Evolutionary conservation across 2,329 filamentous ascomycete species (phyloP).

Genomic region (Calonectria pteridis): DNA sequence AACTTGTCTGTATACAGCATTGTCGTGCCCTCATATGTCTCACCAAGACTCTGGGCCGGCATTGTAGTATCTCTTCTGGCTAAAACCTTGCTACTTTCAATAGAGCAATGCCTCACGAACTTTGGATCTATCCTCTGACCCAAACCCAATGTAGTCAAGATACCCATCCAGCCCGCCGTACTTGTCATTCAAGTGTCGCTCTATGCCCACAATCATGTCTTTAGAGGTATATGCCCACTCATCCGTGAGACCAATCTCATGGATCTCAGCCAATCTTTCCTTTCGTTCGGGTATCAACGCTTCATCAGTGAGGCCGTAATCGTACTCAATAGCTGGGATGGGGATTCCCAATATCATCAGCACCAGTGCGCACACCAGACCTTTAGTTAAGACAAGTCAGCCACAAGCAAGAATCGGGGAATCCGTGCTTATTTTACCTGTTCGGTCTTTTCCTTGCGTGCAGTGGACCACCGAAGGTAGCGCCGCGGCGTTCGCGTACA

Average conservation of each 20-base stretch:
- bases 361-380: constrained; percentile 76
- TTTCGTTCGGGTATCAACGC: constrained; percentile 71
- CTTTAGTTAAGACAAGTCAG: constrained; percentile 52
- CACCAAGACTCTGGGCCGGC: background rate
- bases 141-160: constrained; percentile 72
- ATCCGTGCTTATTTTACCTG: constrained; percentile 40
- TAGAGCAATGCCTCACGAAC: constrained; percentile 59
- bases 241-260: constrained; percentile 77
- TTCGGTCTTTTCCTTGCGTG: constrained; percentile 88
- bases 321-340: constrained; percentile 71
- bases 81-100: constrained; percentile 38
- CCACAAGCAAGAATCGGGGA: no score
- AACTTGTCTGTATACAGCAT: no score
- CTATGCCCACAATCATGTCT: constrained; percentile 72
- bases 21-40: no score
- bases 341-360: constrained; percentile 74
- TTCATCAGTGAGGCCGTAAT: constrained; percentile 77
- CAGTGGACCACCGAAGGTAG: constrained; percentile 83
- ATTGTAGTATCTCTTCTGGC: background rate
- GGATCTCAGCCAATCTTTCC: constrained; percentile 75
- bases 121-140: constrained; percentile 53
- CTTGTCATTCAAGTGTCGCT: constrained; percentile 66
- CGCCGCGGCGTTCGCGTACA: constrained; percentile 50
- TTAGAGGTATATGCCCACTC: constrained; percentile 77
- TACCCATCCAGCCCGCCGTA: constrained; percentile 79